Evolutionary conservation across 441 rosid genomes (phyloP).

Genomic region (Aleurites moluccanus): DNA sequence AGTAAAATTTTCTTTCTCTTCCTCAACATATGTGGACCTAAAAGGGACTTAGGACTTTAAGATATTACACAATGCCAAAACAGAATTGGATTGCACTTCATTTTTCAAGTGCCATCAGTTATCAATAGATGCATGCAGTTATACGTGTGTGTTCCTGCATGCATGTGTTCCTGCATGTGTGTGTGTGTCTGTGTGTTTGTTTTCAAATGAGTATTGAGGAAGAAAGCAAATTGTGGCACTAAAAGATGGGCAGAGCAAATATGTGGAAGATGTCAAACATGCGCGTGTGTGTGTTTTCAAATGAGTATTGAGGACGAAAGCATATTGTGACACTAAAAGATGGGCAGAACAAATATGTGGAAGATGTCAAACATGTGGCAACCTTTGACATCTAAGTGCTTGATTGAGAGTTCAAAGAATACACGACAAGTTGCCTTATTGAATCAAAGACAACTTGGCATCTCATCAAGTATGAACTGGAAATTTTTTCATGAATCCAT

Average conservation of each 20-base stretch:
- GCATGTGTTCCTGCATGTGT: no score
- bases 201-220: neutral
- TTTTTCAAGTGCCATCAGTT: neutral
- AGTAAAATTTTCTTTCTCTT: neutral
- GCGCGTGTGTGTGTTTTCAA: neutral
- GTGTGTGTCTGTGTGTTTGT: neutral
- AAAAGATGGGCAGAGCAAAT: neutral
- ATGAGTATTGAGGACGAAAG: neutral
- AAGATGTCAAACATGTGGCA: neutral
- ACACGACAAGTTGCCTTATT: neutral
- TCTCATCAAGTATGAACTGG: slow-evolving; percentile 1
- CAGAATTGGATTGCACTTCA: neutral
- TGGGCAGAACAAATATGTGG: neutral
- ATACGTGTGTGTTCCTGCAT: neutral
- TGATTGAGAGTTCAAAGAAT: neutral
- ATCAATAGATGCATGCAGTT: neutral
- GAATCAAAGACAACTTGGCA: neutral
- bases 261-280: neutral
- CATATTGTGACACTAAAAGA: neutral
- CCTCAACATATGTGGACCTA: neutral
- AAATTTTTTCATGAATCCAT: neutral
- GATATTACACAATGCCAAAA: neutral
- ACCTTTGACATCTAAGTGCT: neutral
- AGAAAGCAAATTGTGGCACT: neutral
- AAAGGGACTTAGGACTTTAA: neutral